A percentile compares a stretch with the other conserved stretches of the same genome.
Conservation (phyloP, 176 grass and related monocot species). For the Rhynchospora pubera region DNA sequence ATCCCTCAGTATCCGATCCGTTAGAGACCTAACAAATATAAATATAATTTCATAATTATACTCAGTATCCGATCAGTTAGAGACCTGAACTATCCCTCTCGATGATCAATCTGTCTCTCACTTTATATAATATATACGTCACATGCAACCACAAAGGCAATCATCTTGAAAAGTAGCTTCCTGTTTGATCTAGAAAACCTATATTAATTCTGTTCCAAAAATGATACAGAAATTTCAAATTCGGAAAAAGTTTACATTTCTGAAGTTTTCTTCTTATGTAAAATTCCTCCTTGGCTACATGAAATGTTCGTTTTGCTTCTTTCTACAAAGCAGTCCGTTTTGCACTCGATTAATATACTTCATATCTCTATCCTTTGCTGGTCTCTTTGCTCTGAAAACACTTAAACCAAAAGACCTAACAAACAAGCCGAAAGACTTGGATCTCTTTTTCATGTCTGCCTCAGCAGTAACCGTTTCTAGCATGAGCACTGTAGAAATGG, state of each 20-base stretch:
- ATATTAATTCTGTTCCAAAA: neutral
- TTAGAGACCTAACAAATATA: no score
- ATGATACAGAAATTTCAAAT: conserved; percentile 17
- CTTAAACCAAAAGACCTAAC: conserved; percentile 26
- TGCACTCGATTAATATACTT: conserved; percentile 40
- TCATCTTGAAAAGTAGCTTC: neutral
- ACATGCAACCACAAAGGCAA: neutral
- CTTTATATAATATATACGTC: neutral
- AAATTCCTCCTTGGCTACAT: conserved; percentile 17
- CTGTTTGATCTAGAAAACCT: conserved; percentile 20
- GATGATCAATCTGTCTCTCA: neutral
- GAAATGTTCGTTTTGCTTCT: conserved; percentile 33
- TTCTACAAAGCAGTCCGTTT: conserved; percentile 37
- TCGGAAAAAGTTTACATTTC: conserved; percentile 18
- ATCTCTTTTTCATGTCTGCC: conserved; percentile 55
- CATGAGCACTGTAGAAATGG: conserved; percentile 75
- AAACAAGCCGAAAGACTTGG: conserved; percentile 23
- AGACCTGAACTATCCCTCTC: no score
- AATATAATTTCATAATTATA: no score
- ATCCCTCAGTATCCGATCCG: no score
- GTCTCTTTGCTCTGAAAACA: conserved; percentile 44
- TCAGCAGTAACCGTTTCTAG: conserved; percentile 70
- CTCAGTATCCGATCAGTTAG: no score
- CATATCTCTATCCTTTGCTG: conserved; percentile 42
- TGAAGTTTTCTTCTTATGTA: conserved; percentile 27